These are phyloP conservation scores for Tanozyma kutaoensis DNA, from an alignment of 805 yeast species.

Conservation along the genomic window DNA sequence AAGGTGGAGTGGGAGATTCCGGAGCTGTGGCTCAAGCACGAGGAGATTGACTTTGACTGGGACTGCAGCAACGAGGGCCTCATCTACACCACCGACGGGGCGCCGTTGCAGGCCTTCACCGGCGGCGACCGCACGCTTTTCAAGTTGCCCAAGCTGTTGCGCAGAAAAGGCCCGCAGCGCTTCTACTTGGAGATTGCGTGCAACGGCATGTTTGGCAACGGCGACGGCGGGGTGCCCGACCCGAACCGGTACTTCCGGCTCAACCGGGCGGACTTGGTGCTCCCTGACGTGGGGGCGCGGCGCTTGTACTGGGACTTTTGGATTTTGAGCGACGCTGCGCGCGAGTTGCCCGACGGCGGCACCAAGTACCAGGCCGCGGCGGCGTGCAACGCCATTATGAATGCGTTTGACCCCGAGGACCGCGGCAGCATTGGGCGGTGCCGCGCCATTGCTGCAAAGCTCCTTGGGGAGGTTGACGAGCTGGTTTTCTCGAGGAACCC, in stretches of 20 bases:
- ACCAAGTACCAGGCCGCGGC: slow-evolving; percentile 76
- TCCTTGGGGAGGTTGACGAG: slow-evolving; percentile 55
- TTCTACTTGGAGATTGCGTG: slow-evolving; percentile 86
- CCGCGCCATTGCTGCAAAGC: slow-evolving; percentile 49
- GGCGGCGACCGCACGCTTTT: slow-evolving; percentile 73
- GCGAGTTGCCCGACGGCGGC: slow-evolving; percentile 51
- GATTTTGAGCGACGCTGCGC: slow-evolving; percentile 83
- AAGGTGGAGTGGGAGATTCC: slow-evolving; percentile 57
- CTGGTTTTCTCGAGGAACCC: slow-evolving; percentile 32
- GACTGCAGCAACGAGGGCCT: slow-evolving; percentile 82
- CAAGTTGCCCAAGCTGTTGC: slow-evolving; percentile 36
- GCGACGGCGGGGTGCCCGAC: slow-evolving; percentile 56
- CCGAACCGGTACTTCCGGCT: slow-evolving; percentile 61
- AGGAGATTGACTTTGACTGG: slow-evolving; percentile 61
- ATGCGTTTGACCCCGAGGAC: slow-evolving; percentile 65
- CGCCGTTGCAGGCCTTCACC: slow-evolving; percentile 72
- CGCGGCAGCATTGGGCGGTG: slow-evolving; percentile 44
- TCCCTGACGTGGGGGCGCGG: slow-evolving; percentile 73
- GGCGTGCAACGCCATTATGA: slow-evolving; percentile 72
- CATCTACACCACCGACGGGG: slow-evolving; percentile 53
- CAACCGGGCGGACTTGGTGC: slow-evolving; percentile 59
- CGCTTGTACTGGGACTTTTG: slow-evolving; percentile 70
- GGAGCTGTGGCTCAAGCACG: slow-evolving; percentile 34
- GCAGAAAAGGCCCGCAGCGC: slow-evolving; percentile 36
- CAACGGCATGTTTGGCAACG: slow-evolving; percentile 83